Evolutionary conservation across 2,329 filamentous ascomycete species (phyloP).

Genomic region (Penicillium sp.): DNA sequence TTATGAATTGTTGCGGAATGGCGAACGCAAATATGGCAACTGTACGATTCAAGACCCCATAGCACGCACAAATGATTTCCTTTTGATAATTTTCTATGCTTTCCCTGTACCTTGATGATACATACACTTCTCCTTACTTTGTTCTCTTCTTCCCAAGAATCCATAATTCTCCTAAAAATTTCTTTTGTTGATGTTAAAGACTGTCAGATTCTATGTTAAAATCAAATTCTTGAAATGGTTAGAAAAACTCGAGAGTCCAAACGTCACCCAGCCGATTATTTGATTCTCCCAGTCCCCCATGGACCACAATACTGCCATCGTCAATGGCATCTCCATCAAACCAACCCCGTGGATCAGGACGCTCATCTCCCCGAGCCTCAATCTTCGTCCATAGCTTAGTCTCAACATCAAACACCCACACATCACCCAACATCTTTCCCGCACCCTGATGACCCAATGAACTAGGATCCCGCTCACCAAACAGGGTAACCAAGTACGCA

Average conservation of each 20-base stretch:
- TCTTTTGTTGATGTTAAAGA: background rate
- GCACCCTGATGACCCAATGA: slow-evolving; percentile 55
- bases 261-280: slow-evolving; percentile 54
- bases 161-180: slow-evolving; percentile 20
- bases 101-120: slow-evolving; percentile 25
- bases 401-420: slow-evolving; percentile 50
- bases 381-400: slow-evolving; percentile 38
- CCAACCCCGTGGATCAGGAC: slow-evolving; percentile 52
- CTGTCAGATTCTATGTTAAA: background rate
- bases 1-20: slow-evolving; percentile 3
- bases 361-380: slow-evolving; percentile 18
- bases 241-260: slow-evolving; percentile 45
- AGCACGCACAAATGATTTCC: slow-evolving; percentile 25
- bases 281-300: slow-evolving; percentile 53
- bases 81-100: slow-evolving; percentile 11
- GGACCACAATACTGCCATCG: slow-evolving; percentile 43
- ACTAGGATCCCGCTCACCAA: slow-evolving; percentile 57
- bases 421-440: slow-evolving; percentile 56
- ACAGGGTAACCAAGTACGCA: slow-evolving; percentile 50
- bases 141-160: slow-evolving; percentile 14
- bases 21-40: slow-evolving; percentile 17
- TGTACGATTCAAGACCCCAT: slow-evolving; percentile 25
- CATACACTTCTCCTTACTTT: slow-evolving; percentile 5
- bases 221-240: background rate
- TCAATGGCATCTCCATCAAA: slow-evolving; percentile 52